Evolutionary conservation across 768 basidiomycete species (phyloP), one percentile per base, ranked within the genome.

Genomic region (Grammothele lineata): DNA sequence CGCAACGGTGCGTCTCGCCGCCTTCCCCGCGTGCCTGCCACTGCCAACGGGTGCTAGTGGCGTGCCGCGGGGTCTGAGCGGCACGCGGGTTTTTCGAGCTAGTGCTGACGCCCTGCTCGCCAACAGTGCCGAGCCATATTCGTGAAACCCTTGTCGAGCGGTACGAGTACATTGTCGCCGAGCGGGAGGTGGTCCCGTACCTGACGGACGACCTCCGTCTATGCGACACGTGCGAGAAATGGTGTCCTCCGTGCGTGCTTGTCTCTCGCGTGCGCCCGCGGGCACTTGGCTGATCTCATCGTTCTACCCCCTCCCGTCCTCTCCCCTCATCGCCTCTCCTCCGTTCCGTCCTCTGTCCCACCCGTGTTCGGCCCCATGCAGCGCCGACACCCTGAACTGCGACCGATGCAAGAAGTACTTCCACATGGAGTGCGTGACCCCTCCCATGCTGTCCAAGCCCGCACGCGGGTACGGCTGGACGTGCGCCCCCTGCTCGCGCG

Each of bases 381-480:
- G 89, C 55, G 74, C 76, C 52, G 92, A 94, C 58, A 85, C 87
- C 7, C 89, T 95, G 44, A 85, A 83, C 62, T 95, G 92, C 70
- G 89, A 90, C 62, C 76, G 85, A 38, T 98, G 95, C 77, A 91
- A 92, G 70, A 81, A 80, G 45, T 88, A 83, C 69, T 98, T 93
- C 70, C 95, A 98, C 66, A 95, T 97, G 87, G 66, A 75, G 47
- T 98, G 95, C 62, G 87, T 96, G 43, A 86, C 90, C 54, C 95
- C 95, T 19, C 95, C 95, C 3, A 70, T 98, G 7, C 71, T 77
- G 15, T 86, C 87, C 2, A 97, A 97, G 65, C 95, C 95, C 12
- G 91, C 92, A 19, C 81, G 92, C 53, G 95, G 95, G 37, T 98
- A 97, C 68, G 92, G 90, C 18, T 98, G 95, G 95, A 92, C 92